Evolutionary conservation across 108 stramenopile genomes (phyloP), one percentile per base, ranked within the genome.

Genomic region (Cyclostephanos tholiformis): DNA sequence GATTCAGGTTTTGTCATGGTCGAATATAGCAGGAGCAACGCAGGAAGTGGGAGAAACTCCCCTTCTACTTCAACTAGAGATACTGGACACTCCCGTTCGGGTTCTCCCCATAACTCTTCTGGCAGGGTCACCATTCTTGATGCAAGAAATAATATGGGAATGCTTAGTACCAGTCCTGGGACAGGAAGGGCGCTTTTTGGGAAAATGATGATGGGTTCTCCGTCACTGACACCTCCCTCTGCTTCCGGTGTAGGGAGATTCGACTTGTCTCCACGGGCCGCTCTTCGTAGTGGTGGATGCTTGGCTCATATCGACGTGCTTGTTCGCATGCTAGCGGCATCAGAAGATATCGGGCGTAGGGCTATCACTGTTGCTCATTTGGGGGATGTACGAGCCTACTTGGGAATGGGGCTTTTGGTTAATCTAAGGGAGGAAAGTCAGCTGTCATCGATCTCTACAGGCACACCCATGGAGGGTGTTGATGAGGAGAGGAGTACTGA

Each of bases 111-210:
- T 12, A 69, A 71, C 23, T 57, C 46, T 32, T 75, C 60, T 26
- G 67, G 60, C 67, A 67, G 81, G 27, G 70, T 79, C 22, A 86
- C 87, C 11, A 89, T 76, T 35, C 61, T 69, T 25, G 55, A 75
- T 48, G 74, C 74, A 50, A 58, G 66, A 75, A 75, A 74, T 63
- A 75, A 59, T 30, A 60, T 82, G 65, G 94, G 94, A 10, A 93
- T 96, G 82, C 85, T 96, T 36, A 86, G 89, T 62, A 96, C 95
- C 12, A 93, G 92, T 62, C 95, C 95, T n/a, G 90, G 90, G 2
- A 96, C 95, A 36, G 94, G 91, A 65, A 87, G 87, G 20, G 86
- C 91, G 39, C 83, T 96, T 13, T 75, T 93, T 79, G 89, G 88
- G 53, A 82, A 75, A 57, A 80, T 85, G 58, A 77, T 90, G 79